A percentile compares a stretch with the other conserved stretches of the same genome.
Conservation (phyloP, 768 basidiomycete genomes). For the Amanita molliuscula region DNA sequence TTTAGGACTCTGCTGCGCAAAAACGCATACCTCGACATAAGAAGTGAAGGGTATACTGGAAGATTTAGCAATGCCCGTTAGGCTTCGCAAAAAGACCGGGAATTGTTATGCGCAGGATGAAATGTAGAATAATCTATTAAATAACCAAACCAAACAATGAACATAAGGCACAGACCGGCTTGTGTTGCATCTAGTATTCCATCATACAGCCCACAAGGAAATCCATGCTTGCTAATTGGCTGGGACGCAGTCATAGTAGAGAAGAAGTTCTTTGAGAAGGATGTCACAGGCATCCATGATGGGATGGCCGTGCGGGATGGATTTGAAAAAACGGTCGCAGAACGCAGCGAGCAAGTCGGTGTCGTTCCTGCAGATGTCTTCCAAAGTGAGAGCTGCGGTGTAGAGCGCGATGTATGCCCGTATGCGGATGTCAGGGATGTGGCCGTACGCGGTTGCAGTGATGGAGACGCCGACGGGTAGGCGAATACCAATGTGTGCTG, state of each 20-base stretch:
- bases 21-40: not conserved
- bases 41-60: slow-evolving; percentile 6
- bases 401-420: slow-evolving; percentile 27
- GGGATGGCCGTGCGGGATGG: slow-evolving; percentile 17
- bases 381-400: slow-evolving; percentile 25
- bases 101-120: not conserved
- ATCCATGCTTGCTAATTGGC: slow-evolving; percentile 24
- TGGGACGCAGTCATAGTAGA: slow-evolving; percentile 17
- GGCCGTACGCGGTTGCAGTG: slow-evolving; percentile 15
- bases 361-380: slow-evolving; percentile 22
- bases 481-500: slow-evolving; percentile 14
- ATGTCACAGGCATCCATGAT: slow-evolving; percentile 23
- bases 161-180: not conserved
- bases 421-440: slow-evolving; percentile 18
- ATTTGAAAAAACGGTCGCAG: slow-evolving; percentile 19
- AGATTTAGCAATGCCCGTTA: not conserved
- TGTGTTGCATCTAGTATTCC: slow-evolving; percentile 7
- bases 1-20: too few species aligned
- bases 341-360: slow-evolving; percentile 20
- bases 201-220: slow-evolving; percentile 19
- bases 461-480: slow-evolving; percentile 21
- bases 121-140: not conserved
- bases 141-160: too few species aligned
- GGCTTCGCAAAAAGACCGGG: not conserved
- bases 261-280: slow-evolving; percentile 18